Evolutionary conservation across 257 asterid genomes (phyloP).

Genomic region (Marsdenia floribunda): DNA sequence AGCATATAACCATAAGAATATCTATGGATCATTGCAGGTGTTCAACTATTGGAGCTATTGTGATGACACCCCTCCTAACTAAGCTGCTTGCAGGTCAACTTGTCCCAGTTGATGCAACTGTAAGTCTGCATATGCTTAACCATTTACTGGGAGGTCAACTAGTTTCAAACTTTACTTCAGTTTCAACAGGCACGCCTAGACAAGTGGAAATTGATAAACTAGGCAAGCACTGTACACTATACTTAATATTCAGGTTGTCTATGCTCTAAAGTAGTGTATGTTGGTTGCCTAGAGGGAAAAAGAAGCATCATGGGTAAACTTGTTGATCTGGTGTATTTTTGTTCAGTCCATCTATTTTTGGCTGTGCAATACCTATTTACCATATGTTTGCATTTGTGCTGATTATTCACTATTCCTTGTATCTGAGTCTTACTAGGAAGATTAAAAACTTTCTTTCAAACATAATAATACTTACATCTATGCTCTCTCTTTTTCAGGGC

Average conservation of each 20-base stretch:
- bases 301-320: neutral
- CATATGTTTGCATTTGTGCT: neutral
- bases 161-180: neutral
- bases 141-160: neutral
- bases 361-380: neutral
- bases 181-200: neutral
- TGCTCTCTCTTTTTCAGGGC: conserved; percentile 49
- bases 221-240: neutral
- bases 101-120: conserved; percentile 98
- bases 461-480: neutral
- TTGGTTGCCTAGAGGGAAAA: neutral
- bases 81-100: conserved; percentile 96
- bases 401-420: neutral
- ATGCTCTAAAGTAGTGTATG: neutral
- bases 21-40: conserved; percentile 51
- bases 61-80: conserved; percentile 93
- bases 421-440: neutral
- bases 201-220: neutral
- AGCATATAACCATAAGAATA: conserved; percentile 3
- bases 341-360: neutral
- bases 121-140: conserved; percentile 33
- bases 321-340: neutral
- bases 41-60: conserved; percentile 91
- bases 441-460: neutral
- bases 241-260: neutral